Evolutionary conservation across 306 rosid species (phyloP), one percentile per base, ranked within the genome.

Genomic region (Canavalia ensiformis): DNA sequence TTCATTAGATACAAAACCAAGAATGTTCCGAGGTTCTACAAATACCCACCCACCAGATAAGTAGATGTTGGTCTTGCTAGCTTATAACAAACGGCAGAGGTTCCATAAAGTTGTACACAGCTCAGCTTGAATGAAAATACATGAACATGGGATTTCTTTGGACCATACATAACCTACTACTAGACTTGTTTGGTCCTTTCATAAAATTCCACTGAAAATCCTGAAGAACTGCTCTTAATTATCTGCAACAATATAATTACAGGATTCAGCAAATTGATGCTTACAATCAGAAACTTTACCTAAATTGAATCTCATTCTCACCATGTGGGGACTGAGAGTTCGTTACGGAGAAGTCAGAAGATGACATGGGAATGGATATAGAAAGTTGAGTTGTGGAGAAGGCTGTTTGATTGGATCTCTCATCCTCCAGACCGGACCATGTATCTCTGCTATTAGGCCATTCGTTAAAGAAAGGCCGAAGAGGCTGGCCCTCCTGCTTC

Each of bases 361-460:
- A 82, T 58, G 86, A 84, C 87, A 80, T 74, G 8, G 87, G 87
- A 60, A 84, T 80, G 55, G 87, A 80, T 34, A 84, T 84, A 51
- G 87, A 84, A 45, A 84, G 87, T 52, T 75, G 84, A 68, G 87
- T 84, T 59, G 87, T 80, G 50, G 85, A 85, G 68, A 76, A 65
- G 28, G 88, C 80, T 70, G 70, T 72, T 54, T 76, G 85, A 68
- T 76, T 76, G 70, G 88, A 85, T 81, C 80, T 77, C 59, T 81
- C 85, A 5, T 85, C 82, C 47, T 80, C 84, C 52, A 74, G 35
- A 50, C 84, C 78, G 28, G 81, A 79, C 87, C 87, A 81, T 13
- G 86, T 42, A 4, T 85, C 88, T 18, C 81, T 82, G 54, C 79
- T 54, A 50, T 80, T 74, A 52, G 88, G 88, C 86, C 88, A 86